Percentiles rank a stretch among this genome's conserved stretches.
Conservation (phyloP, 2,329 filamentous ascomycete genomes). For the Fusarium xylarioides region DNA sequence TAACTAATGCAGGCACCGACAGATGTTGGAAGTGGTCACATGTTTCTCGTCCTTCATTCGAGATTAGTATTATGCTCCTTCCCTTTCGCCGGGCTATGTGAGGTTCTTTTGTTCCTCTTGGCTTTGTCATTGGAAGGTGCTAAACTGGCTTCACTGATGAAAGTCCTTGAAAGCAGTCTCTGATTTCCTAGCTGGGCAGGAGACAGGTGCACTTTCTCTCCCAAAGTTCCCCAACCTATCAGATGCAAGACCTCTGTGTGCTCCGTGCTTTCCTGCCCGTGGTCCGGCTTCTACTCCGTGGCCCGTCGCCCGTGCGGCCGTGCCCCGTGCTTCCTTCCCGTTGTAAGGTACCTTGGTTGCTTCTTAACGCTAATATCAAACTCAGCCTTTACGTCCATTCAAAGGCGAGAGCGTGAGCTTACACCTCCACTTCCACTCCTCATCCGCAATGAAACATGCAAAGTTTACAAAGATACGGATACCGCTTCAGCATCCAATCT, state of each 20-base stretch:
- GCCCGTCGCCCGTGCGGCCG: constrained; percentile 9
- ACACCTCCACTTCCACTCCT: not conserved
- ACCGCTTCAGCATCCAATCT: not conserved
- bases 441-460: not conserved
- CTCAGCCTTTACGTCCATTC: not conserved
- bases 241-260: constrained; percentile 8
- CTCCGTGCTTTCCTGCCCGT: constrained; percentile 31
- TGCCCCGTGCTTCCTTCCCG: constrained; percentile 33
- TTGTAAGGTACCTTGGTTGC: constrained; percentile 12
- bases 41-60: not conserved
- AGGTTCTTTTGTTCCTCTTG: constrained; percentile 5
- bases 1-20: constrained; percentile 18
- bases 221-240: not conserved
- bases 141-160: constrained; percentile 1
- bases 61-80: constrained; percentile 1
- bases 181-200: constrained; percentile 35
- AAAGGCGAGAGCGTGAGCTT: not conserved
- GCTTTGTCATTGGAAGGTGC: not conserved
- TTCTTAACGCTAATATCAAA: constrained; percentile 24
- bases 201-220: constrained; percentile 24
- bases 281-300: constrained; percentile 31
- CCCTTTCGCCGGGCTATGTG: not conserved
- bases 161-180: constrained; percentile 7
- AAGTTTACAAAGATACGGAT: not conserved
- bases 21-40: not conserved